These are phyloP conservation scores for Alisma plantagoaquatica DNA, from an alignment of 106 monocot species.

Conservation along the genomic window DNA sequence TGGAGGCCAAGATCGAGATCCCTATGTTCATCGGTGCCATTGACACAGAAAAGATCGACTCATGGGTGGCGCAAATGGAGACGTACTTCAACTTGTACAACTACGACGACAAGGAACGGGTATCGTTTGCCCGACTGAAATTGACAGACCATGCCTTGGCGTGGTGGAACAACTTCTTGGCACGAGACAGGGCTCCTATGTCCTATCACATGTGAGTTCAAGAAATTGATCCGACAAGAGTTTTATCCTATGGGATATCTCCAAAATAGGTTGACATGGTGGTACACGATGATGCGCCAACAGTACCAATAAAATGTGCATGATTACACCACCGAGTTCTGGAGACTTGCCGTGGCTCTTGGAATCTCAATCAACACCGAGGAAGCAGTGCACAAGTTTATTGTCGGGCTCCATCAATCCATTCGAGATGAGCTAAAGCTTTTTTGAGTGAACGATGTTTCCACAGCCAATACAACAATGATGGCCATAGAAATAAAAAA, in stretches of 20 bases:
- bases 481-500: background rate
- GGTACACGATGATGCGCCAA: background rate
- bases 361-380: background rate
- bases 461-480: background rate
- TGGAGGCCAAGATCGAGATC: background rate
- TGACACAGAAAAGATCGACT: background rate
- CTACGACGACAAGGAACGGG: background rate
- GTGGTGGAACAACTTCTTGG: background rate
- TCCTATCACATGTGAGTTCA: background rate
- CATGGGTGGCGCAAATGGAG: background rate
- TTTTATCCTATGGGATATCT: background rate
- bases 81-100: background rate
- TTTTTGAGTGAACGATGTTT: background rate
- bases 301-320: background rate
- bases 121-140: background rate
- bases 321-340: conserved; percentile 1
- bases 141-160: background rate
- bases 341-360: background rate
- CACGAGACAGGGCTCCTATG: background rate
- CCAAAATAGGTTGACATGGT: background rate
- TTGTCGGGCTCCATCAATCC: background rate
- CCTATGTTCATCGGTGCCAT: background rate
- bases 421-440: background rate
- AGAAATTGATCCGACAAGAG: background rate
- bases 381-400: background rate